Conservation (phyloP, 768 basidiomycete species). For the Suillus placidus region DNA sequence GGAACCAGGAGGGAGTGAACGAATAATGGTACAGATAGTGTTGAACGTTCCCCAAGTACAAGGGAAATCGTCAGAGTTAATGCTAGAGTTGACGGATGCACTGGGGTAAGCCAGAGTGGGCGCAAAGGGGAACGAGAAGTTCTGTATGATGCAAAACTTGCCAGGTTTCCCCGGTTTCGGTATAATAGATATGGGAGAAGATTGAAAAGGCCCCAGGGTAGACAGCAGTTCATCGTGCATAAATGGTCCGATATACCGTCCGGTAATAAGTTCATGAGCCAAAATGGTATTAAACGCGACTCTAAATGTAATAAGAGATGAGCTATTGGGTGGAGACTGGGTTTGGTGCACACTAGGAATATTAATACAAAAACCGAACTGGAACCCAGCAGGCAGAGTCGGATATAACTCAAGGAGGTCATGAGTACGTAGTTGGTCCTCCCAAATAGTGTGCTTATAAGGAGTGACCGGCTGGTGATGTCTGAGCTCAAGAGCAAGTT, state of each 20-base stretch:
- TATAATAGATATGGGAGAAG: constrained; percentile 6
- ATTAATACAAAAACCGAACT: not conserved
- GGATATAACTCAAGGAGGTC: no score
- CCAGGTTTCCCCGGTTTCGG: constrained; percentile 36
- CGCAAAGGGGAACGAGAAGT: constrained; percentile 32
- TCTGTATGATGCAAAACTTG: constrained; percentile 40
- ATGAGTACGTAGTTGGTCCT: constrained; percentile 16
- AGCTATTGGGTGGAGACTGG: not conserved
- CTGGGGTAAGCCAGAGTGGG: not conserved
- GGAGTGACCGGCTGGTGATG: constrained; percentile 32
- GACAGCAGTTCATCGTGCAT: not conserved
- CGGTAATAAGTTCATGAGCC: constrained; percentile 5
- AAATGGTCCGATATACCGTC: constrained; percentile 24
- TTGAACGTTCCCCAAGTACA: constrained; percentile 49
- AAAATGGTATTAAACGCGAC: constrained; percentile 4
- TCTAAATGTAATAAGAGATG: not conserved
- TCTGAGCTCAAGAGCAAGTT: constrained; percentile 38
- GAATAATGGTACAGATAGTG: constrained; percentile 26
- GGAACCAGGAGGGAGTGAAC: constrained; percentile 30
- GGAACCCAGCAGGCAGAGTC: no score
- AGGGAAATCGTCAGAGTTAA: constrained; percentile 24
- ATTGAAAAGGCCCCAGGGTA: constrained; percentile 22
- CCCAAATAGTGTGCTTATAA: constrained; percentile 36
- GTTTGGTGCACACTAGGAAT: no score
- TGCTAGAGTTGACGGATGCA: not conserved